These are phyloP conservation scores for Geosmithia flava DNA, from an alignment of 2,329 filamentous ascomycete species.

Conservation along the genomic window DNA sequence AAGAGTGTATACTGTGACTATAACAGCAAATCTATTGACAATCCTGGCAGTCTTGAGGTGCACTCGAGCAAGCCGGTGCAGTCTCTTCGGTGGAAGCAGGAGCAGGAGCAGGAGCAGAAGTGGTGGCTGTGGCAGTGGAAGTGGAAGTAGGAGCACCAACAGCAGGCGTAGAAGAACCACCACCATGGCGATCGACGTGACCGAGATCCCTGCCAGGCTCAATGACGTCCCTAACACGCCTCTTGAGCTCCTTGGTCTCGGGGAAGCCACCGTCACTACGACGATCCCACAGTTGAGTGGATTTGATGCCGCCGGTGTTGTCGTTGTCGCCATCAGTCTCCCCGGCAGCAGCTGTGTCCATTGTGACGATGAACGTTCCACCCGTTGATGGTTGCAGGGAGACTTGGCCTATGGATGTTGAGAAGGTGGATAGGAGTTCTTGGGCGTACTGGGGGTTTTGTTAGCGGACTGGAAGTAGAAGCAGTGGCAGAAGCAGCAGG, in stretches of 20 bases:
- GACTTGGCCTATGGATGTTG: conserved; percentile 71
- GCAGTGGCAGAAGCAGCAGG: too few species aligned
- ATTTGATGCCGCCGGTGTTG: conserved; percentile 12
- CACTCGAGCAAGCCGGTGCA: not conserved
- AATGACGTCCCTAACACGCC: conserved; percentile 69
- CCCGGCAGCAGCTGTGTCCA: conserved; percentile 20
- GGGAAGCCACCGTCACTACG: conserved; percentile 83
- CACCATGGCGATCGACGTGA: conserved; percentile 54
- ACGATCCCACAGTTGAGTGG: conserved; percentile 72
- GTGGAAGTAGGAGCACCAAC: too few species aligned
- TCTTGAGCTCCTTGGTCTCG: conserved; percentile 85
- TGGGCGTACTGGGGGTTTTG: conserved; percentile 60
- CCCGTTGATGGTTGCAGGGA: conserved; percentile 76
- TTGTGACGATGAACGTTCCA: conserved; percentile 67
- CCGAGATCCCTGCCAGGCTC: conserved; percentile 69
- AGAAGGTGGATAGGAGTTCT: conserved; percentile 90
- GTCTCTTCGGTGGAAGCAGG: conserved; percentile 1
- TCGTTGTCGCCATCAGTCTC: not conserved
- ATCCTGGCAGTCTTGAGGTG: not conserved
- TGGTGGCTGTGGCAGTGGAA: not conserved
- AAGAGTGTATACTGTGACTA: too few species aligned
- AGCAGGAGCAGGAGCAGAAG: not conserved
- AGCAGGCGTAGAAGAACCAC: too few species aligned
- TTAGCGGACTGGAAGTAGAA: not conserved
- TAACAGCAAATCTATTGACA: not conserved